These are phyloP conservation scores for Herpetospermum pedunculosum DNA, from an alignment of 306 rosid genomes.

Conservation along the genomic window DNA sequence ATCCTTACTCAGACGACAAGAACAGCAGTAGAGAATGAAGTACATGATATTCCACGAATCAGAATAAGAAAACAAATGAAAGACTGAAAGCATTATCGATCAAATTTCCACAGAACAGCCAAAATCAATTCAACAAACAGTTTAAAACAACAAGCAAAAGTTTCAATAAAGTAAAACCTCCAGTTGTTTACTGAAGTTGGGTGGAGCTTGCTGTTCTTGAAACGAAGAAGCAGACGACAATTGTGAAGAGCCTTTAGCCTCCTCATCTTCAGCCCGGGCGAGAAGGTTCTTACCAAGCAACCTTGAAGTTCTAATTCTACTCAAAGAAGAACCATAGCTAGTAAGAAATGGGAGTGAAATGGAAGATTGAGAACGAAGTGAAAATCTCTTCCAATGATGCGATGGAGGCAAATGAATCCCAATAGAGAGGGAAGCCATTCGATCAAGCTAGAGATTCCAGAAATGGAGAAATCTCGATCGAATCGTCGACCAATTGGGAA, in stretches of 20 bases:
- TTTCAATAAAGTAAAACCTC: constrained; percentile 36
- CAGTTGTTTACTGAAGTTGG: constrained; percentile 27
- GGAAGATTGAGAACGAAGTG: constrained; percentile 10
- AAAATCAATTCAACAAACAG: background rate
- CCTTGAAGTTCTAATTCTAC: constrained; percentile 24
- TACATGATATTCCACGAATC: background rate
- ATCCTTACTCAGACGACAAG: background rate
- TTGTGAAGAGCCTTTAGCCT: constrained; percentile 22
- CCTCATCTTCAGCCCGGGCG: constrained; percentile 69
- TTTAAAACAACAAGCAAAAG: background rate
- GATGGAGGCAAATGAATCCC: constrained; percentile 33
- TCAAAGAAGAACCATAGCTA: constrained; percentile 28
- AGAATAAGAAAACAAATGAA: background rate
- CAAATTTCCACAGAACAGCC: background rate
- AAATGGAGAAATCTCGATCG: background rate
- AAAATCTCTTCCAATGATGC: constrained; percentile 21
- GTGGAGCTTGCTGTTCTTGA: constrained; percentile 33
- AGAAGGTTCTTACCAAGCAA: constrained; percentile 36
- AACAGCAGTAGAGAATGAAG: background rate
- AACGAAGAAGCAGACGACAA: constrained; percentile 30
- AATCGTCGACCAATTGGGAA: background rate
- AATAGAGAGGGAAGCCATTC: constrained; percentile 51
- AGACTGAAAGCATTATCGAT: background rate
- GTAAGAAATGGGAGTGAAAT: constrained; percentile 20
- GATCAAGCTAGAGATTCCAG: background rate